Conservation (phyloP, 2,329 filamentous ascomycete genomes). For the Clarireedia homoeocarpa region DNA sequence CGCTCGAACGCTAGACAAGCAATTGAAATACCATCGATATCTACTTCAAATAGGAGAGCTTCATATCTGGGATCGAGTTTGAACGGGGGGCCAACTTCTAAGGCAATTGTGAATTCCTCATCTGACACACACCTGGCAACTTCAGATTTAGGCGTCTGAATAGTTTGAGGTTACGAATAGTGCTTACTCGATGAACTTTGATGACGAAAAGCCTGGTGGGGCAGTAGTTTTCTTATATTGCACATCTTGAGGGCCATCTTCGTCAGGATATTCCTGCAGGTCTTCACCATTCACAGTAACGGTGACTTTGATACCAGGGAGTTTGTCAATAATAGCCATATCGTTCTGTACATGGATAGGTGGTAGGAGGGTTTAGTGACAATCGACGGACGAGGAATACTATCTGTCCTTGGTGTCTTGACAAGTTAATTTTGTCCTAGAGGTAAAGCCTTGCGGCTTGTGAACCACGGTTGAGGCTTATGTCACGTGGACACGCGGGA, state of each 20-base stretch:
- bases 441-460: too few relatives aligned
- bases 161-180: neutral
- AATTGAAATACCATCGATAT: conserved; percentile 13
- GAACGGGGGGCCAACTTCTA: conserved; percentile 11
- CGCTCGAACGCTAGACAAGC: neutral
- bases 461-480: too few relatives aligned
- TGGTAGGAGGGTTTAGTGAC: too few relatives aligned
- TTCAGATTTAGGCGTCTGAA: neutral
- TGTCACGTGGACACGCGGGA: too few relatives aligned
- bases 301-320: conserved; percentile 19
- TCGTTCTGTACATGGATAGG: too few relatives aligned
- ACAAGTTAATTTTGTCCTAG: too few relatives aligned
- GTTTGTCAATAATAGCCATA: conserved; percentile 20
- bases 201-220: neutral
- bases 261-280: conserved; percentile 18
- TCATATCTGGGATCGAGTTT: conserved; percentile 3
- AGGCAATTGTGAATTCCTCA: conserved; percentile 12
- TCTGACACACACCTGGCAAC: conserved; percentile 14
- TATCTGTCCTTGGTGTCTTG: too few relatives aligned
- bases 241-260: neutral
- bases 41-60: conserved; percentile 9
- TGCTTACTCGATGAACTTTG: conserved; percentile 9
- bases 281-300: conserved; percentile 12
- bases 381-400: too few relatives aligned
- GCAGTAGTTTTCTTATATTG: neutral